Evolutionary conservation across 2,329 filamentous ascomycete genomes (phyloP).

Genomic region (Didymella segeticola): DNA sequence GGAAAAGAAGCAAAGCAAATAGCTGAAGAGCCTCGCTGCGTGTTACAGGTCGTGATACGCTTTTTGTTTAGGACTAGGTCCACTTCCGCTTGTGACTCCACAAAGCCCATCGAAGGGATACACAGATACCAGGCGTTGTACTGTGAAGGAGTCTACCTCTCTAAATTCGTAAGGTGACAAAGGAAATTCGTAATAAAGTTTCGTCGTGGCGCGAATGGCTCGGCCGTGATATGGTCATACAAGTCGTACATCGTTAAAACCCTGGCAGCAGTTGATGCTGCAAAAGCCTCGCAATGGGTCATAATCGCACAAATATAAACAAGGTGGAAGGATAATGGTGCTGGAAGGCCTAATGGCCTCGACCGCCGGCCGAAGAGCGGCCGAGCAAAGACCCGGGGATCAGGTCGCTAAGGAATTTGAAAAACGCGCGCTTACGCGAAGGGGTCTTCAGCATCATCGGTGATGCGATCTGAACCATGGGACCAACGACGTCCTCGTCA

Average conservation of each 20-base stretch:
- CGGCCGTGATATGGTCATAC: slow-evolving; percentile 42
- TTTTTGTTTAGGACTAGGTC: slow-evolving; percentile 23
- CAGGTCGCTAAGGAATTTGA: slow-evolving; percentile 49
- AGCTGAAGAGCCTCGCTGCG: slow-evolving; percentile 45
- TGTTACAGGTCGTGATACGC: slow-evolving; percentile 31
- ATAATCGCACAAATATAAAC: slow-evolving; percentile 43
- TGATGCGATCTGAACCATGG: slow-evolving; percentile 69
- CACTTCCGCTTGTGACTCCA: slow-evolving; percentile 23
- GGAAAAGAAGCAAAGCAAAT: slow-evolving; percentile 26
- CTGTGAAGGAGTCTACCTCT: slow-evolving; percentile 25
- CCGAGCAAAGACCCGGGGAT: slow-evolving; percentile 45
- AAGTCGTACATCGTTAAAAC: slow-evolving; percentile 48
- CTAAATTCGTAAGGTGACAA: slow-evolving; percentile 38
- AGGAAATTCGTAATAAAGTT: slow-evolving; percentile 48
- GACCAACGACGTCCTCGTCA: slow-evolving; percentile 91
- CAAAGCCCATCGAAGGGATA: slow-evolving; percentile 32
- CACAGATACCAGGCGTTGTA: slow-evolving; percentile 21
- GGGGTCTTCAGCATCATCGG: slow-evolving; percentile 48
- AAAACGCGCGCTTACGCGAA: slow-evolving; percentile 47
- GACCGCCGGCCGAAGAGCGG: slow-evolving; percentile 37
- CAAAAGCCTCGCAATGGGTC: slow-evolving; percentile 33
- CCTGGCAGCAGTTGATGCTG: slow-evolving; percentile 39
- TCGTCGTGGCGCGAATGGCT: slow-evolving; percentile 41
- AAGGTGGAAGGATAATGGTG: slow-evolving; percentile 21
- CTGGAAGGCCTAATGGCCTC: slow-evolving; percentile 29